phyloP scores from a whole-genome alignment of 306 rosid species.

The Gillenia trifoliata region DNA sequence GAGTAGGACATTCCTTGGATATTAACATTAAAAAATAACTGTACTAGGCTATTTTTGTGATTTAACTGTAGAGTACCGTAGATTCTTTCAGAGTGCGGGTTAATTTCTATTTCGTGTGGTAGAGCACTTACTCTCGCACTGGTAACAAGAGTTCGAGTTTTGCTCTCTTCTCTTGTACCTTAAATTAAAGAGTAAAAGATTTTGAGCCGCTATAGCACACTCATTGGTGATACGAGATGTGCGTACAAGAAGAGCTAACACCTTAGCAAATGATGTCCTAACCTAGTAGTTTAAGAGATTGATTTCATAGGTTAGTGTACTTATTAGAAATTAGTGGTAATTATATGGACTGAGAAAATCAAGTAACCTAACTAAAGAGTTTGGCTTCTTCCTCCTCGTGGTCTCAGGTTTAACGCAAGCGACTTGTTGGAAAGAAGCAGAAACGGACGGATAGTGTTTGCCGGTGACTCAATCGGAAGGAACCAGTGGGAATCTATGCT shows the following conservation, averaged over 20 bases:
- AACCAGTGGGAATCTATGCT: conserved; percentile 91
- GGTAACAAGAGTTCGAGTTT: background rate
- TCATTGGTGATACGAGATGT: no score
- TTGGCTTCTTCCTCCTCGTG: background rate
- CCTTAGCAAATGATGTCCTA: no score
- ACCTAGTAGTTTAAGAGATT: no score
- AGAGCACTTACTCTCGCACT: background rate
- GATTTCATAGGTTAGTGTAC: no score
- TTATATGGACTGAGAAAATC: background rate
- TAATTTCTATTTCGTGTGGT: background rate
- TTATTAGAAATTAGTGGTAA: no score
- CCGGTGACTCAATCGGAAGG: conserved; percentile 85
- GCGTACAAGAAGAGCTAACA: no score
- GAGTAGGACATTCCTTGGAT: background rate
- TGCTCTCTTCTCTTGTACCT: background rate
- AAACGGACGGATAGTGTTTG: conserved; percentile 80
- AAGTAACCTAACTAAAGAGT: background rate
- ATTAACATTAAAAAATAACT: background rate
- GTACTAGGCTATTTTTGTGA: background rate
- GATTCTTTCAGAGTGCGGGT: background rate
- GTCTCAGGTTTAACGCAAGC: conserved; percentile 67
- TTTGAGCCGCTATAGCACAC: no score
- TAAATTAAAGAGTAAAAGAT: no score
- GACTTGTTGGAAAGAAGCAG: conserved; percentile 67
- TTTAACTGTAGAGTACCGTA: background rate